These are phyloP conservation scores for Begonia masoniana DNA, from an alignment of 306 rosid genomes.

Conservation along the genomic window DNA sequence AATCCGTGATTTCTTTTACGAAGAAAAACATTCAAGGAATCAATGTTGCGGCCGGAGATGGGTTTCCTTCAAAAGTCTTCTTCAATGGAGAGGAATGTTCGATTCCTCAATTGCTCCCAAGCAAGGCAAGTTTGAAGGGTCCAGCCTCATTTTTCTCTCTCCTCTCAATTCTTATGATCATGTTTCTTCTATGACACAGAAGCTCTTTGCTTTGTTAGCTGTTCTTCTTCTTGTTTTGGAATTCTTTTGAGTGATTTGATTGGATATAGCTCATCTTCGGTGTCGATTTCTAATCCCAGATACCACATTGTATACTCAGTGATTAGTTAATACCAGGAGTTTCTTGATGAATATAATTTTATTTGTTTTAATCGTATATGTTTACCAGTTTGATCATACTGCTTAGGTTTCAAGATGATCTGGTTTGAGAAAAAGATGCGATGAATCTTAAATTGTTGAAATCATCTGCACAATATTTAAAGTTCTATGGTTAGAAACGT, in stretches of 20 bases:
- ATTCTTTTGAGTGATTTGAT: constrained; percentile 20
- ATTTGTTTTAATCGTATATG: no score
- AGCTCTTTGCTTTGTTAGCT: constrained; percentile 12
- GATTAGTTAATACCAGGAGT: no score
- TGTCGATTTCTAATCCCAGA: not conserved
- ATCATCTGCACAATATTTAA: no score
- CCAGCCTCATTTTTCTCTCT: constrained; percentile 17
- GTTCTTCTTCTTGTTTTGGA: constrained; percentile 4
- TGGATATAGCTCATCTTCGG: not conserved
- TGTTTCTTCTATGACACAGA: constrained; percentile 24
- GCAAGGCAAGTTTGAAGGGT: constrained; percentile 21
- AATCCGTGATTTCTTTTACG: constrained; percentile 81
- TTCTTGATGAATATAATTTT: no score
- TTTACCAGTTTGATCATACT: no score
- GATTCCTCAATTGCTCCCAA: constrained; percentile 57
- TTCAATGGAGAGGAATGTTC: constrained; percentile 95
- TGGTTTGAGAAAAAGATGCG: no score
- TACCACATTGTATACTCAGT: no score
- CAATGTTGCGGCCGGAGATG: constrained; percentile 51
- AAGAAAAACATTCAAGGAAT: constrained; percentile 67
- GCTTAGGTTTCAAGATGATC: no score
- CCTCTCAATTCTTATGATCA: constrained; percentile 19
- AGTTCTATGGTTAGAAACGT: no score
- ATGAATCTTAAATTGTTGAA: no score
- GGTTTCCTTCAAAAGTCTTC: constrained; percentile 79